These are phyloP conservation scores for Salvia splendens DNA, from an alignment of 257 asterid species.

Conservation along the genomic window DNA sequence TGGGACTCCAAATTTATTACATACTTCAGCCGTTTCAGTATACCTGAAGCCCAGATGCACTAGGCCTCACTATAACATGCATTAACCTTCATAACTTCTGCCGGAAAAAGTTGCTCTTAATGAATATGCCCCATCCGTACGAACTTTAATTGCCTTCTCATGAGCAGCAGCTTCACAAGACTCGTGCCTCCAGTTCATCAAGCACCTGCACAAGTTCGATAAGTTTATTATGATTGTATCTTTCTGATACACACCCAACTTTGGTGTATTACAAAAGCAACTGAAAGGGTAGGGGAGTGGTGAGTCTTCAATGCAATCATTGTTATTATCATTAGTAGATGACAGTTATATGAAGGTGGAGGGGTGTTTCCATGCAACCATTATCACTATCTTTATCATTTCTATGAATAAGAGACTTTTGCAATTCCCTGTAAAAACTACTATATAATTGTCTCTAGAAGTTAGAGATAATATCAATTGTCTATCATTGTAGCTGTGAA, in stretches of 20 bases:
- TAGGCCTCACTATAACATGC: slow-evolving; percentile 57
- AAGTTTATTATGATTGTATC: neutral
- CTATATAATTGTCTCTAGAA: too few relatives aligned
- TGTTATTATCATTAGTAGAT: too few relatives aligned
- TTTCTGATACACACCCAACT: neutral
- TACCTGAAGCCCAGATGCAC: slow-evolving; percentile 53
- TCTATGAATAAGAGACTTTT: too few relatives aligned
- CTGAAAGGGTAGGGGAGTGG: too few relatives aligned
- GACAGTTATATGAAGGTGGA: too few relatives aligned
- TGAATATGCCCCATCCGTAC: slow-evolving; percentile 16
- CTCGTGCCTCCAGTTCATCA: slow-evolving; percentile 23
- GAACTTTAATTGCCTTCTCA: slow-evolving; percentile 18
- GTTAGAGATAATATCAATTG: too few relatives aligned
- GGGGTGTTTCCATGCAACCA: too few relatives aligned
- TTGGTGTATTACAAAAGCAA: too few relatives aligned
- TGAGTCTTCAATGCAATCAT: too few relatives aligned
- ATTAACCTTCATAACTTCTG: slow-evolving; percentile 25
- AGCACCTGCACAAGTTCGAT: slow-evolving; percentile 35
- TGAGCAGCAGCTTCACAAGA: slow-evolving; percentile 23
- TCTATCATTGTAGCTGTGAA: too few relatives aligned
- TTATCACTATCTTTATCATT: too few relatives aligned
- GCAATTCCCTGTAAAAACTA: too few relatives aligned
- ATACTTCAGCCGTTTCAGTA: slow-evolving; percentile 49
- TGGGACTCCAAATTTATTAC: neutral
- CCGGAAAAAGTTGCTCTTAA: slow-evolving; percentile 11